phyloP scores from a whole-genome alignment of 2,329 filamentous ascomycete genomes.

The Ophiostoma angusticollis region DNA sequence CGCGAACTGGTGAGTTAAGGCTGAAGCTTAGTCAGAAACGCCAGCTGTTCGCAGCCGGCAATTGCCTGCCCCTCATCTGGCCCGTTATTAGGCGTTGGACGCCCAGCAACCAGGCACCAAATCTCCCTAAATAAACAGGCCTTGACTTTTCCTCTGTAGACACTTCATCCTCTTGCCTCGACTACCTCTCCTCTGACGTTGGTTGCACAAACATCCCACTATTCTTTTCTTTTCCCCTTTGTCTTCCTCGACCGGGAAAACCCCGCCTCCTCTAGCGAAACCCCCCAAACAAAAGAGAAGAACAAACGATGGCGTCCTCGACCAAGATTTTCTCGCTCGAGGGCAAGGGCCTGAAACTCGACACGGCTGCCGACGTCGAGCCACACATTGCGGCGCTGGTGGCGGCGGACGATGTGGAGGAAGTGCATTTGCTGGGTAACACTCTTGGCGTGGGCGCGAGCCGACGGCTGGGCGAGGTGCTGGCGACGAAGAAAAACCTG shows the following conservation, averaged over 20 bases:
- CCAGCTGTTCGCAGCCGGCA: too few relatives aligned
- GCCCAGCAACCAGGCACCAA: too few relatives aligned
- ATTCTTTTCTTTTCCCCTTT: neutral
- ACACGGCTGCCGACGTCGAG: conserved; percentile 76
- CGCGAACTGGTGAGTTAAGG: too few relatives aligned
- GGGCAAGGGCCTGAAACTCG: conserved; percentile 83
- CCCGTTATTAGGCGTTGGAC: too few relatives aligned
- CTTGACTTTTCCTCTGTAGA: too few relatives aligned
- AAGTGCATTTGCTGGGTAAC: conserved; percentile 80
- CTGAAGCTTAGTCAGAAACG: too few relatives aligned
- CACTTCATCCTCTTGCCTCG: too few relatives aligned
- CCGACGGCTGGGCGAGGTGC: conserved; percentile 68
- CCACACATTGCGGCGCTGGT: conserved; percentile 66
- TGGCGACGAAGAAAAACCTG: conserved; percentile 73
- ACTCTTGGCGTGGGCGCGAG: conserved; percentile 84
- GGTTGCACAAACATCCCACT: too few relatives aligned
- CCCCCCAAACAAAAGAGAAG: conserved; percentile 6
- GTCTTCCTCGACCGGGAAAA: neutral
- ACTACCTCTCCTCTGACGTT: too few relatives aligned
- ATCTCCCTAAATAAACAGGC: too few relatives aligned
- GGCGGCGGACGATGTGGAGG: conserved; percentile 62
- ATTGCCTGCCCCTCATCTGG: too few relatives aligned
- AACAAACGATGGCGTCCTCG: conserved; percentile 35
- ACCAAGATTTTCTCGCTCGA: conserved; percentile 76
- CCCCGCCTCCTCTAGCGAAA: too few relatives aligned